A percentile compares a stretch with the other conserved stretches of the same genome.
phyloP scores from a whole-genome alignment of 495 filamentous ascomycete genomes.

The Endocarpon pusillum region DNA sequence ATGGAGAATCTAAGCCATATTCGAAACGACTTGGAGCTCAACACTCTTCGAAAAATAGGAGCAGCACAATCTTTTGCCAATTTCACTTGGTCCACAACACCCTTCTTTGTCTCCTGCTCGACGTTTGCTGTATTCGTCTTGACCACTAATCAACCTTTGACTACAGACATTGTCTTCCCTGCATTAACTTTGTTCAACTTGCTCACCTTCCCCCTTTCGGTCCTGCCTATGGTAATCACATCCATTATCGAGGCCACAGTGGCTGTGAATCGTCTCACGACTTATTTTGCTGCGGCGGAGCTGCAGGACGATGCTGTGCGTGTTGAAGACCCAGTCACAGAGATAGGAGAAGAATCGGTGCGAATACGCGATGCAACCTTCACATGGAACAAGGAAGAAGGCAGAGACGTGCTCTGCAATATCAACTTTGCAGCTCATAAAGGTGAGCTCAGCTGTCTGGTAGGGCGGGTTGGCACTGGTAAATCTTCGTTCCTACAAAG shows the following conservation, averaged over 20 bases:
- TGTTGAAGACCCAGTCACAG: constrained; percentile 44
- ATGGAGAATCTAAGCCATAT: constrained; percentile 94
- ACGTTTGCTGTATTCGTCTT: constrained; percentile 92
- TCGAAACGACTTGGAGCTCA: constrained; percentile 85
- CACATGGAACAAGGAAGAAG: constrained; percentile 78
- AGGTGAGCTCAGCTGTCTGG: constrained; percentile 80
- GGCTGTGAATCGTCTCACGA: constrained; percentile 70
- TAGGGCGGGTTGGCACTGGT: constrained; percentile 86
- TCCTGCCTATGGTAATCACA: constrained; percentile 96
- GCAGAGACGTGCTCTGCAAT: constrained; percentile 42
- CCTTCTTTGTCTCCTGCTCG: constrained; percentile 93
- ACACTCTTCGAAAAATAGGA: constrained; percentile 90
- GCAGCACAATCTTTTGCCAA: constrained; percentile 85
- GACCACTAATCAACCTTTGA: constrained; percentile 61
- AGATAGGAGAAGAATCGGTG: constrained; percentile 70
- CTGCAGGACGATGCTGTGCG: constrained; percentile 71
- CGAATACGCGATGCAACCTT: constrained; percentile 72
- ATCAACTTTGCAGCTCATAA: constrained; percentile 80
- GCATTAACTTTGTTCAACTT: constrained; percentile 84
- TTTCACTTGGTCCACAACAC: constrained; percentile 99
- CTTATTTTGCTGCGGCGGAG: constrained; percentile 78
- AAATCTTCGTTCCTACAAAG: constrained; percentile 86
- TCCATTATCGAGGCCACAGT: constrained; percentile 92
- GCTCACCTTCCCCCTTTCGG: constrained; percentile 84
- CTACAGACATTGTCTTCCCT: constrained; percentile 91